phyloP scores from a whole-genome alignment of 108 stramenopile genomes.

The Stephanodiscus minutulus region DNA sequence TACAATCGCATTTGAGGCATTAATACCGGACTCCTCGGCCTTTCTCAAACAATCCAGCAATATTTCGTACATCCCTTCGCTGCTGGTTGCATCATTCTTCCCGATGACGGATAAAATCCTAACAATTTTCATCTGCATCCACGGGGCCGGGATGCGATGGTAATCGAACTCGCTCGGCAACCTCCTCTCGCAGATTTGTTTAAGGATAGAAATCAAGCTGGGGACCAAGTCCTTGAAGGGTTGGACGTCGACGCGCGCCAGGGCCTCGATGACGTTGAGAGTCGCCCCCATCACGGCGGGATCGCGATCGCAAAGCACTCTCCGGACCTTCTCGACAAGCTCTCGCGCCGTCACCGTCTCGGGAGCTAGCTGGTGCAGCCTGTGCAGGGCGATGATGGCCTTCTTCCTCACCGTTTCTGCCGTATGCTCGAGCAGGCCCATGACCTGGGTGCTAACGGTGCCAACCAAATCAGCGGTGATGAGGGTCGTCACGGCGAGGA shows the following conservation, averaged over 20 bases:
- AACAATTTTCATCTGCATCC: slow-evolving; percentile 98
- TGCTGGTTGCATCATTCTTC: slow-evolving; percentile 73
- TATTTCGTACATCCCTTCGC: slow-evolving; percentile 97
- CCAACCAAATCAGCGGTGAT: slow-evolving; percentile 96
- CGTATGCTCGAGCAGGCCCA: slow-evolving; percentile 68
- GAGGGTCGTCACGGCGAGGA: slow-evolving; percentile 82
- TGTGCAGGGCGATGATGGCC: slow-evolving; percentile 92
- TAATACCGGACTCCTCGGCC: slow-evolving; percentile 96
- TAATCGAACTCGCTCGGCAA: slow-evolving; percentile 98
- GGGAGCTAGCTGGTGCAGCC: slow-evolving; percentile 88
- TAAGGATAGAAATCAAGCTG: slow-evolving; percentile 91
- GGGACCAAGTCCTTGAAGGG: slow-evolving; percentile 94
- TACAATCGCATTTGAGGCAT: slow-evolving; percentile 97
- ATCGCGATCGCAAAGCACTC: slow-evolving; percentile 94
- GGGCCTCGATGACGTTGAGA: slow-evolving; percentile 91
- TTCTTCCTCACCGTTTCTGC: slow-evolving; percentile 91
- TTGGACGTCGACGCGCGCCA: slow-evolving; percentile 68
- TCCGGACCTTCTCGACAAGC: slow-evolving; percentile 86
- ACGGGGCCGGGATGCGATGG: slow-evolving; percentile 98
- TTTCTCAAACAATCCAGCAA: slow-evolving; percentile 92
- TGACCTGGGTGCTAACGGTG: slow-evolving; percentile 72
- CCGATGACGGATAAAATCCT: slow-evolving; percentile 93
- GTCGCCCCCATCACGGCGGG: slow-evolving; percentile 95
- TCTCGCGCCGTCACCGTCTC: slow-evolving; percentile 79
- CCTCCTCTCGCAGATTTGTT: slow-evolving; percentile 97